These are phyloP conservation scores for Plasmodium vivax DNA, from an alignment of 169 alveolate species.

Conservation along the genomic window DNA sequence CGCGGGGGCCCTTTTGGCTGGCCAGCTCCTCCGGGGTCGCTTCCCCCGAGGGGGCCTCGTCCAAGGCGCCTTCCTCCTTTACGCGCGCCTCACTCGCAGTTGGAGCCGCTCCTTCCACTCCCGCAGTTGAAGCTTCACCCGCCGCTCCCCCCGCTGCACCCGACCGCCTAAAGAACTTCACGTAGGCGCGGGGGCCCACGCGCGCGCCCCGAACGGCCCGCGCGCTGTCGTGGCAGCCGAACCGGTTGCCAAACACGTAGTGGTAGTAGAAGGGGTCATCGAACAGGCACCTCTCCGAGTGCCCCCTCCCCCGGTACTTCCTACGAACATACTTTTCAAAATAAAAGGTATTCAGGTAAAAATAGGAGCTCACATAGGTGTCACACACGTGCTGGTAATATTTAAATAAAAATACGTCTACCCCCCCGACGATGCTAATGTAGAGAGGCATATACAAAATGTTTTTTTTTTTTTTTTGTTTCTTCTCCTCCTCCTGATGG, in stretches of 20 bases:
- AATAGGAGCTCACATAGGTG: slow-evolving; percentile 48
- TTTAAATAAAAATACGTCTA: slow-evolving; percentile 54
- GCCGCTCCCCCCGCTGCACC: not conserved
- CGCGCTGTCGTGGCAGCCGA: slow-evolving; percentile 19
- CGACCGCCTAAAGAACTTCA: slow-evolving; percentile 32
- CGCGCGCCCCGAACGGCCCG: not conserved
- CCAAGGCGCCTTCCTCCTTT: not conserved
- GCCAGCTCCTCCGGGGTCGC: not conserved
- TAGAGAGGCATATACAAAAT: slow-evolving; percentile 41
- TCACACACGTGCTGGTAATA: slow-evolving; percentile 52
- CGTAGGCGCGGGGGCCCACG: not conserved
- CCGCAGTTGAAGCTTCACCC: not conserved
- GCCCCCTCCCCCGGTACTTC: not conserved
- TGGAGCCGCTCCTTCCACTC: not conserved
- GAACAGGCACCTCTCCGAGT: not conserved
- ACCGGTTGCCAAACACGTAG: slow-evolving; percentile 26
- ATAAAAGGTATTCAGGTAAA: slow-evolving; percentile 51
- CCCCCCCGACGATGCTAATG: slow-evolving; percentile 49
- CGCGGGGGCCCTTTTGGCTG: not conserved
- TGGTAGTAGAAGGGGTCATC: slow-evolving; percentile 53
- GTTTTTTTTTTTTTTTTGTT: not conserved
- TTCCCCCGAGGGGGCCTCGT: not conserved
- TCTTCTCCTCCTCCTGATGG: not conserved
- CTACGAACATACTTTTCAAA: slow-evolving; percentile 39
- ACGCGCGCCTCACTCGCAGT: not conserved